Evolutionary conservation across 768 basidiomycete genomes (phyloP).

Genomic region (Holtermanniella nyarrowii): DNA sequence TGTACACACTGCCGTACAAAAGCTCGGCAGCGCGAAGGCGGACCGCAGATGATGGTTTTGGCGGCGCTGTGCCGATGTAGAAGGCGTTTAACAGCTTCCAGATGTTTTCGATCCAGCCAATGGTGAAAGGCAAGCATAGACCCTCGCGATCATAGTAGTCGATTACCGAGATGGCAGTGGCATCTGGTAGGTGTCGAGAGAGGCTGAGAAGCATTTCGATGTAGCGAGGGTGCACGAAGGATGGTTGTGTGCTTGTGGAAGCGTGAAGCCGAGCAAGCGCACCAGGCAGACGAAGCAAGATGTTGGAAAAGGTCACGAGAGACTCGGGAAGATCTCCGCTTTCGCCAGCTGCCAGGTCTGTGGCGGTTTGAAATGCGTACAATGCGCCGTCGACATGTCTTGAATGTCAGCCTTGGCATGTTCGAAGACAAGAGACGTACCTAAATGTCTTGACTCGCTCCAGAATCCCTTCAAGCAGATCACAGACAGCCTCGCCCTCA

Average conservation of each 20-base stretch:
- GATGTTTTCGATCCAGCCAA: conserved; percentile 39
- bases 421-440: neutral
- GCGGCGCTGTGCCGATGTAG: conserved; percentile 10
- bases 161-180: conserved; percentile 27
- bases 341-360: neutral
- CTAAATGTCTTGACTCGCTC: neutral
- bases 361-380: neutral
- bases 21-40: conserved; percentile 23
- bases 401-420: neutral
- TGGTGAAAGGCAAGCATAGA: conserved; percentile 35
- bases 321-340: conserved; percentile 8
- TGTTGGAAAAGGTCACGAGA: conserved; percentile 15
- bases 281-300: conserved; percentile 25
- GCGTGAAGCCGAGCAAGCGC: conserved; percentile 26
- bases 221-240: conserved; percentile 31
- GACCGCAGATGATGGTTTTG: conserved; percentile 2
- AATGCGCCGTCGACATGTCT: neutral
- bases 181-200: conserved; percentile 34
- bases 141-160: conserved; percentile 36
- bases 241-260: conserved; percentile 12
- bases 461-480: conserved; percentile 21
- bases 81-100: conserved; percentile 34
- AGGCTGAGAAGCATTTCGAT: conserved; percentile 39
- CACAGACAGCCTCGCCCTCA: conserved; percentile 26
- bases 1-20: conserved; percentile 35